Evolutionary conservation across 371 early-diverging fungal species (phyloP).

Genomic region (Dichotomocladium elegans): DNA sequence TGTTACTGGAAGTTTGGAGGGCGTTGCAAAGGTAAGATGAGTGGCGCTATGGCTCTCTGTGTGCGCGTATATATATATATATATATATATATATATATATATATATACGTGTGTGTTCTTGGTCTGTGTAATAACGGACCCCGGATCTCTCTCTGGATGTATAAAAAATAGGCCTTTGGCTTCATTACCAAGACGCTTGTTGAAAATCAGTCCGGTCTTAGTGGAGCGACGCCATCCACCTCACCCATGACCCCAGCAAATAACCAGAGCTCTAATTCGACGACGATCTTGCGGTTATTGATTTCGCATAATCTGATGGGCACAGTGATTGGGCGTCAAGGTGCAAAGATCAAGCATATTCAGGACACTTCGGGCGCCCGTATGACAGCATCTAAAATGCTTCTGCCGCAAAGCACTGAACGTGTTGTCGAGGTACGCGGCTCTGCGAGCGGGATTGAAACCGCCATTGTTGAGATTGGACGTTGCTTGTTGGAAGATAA

Average conservation of each 20-base stretch:
- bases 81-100: too few species aligned
- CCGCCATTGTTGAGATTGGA: conserved; percentile 70
- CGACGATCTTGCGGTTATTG: conserved; percentile 60
- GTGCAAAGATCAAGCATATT: conserved; percentile 81
- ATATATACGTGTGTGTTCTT: too few species aligned
- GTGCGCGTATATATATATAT: too few species aligned
- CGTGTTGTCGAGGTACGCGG: conserved; percentile 82
- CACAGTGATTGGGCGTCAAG: conserved; percentile 83
- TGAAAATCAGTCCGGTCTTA: conserved; percentile 50
- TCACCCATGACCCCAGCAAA: conserved; percentile 13
- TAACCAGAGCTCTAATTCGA: background rate
- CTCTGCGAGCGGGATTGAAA: conserved; percentile 61
- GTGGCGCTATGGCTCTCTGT: too few species aligned
- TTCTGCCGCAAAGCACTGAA: conserved; percentile 83
- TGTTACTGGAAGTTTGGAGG: conserved; percentile 71
- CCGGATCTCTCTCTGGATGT: background rate
- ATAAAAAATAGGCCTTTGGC: conserved; percentile 28
- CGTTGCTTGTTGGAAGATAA: conserved; percentile 41
- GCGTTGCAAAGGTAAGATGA: conserved; percentile 65
- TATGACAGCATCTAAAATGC: conserved; percentile 80
- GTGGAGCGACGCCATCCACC: conserved; percentile 25
- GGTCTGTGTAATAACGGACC: too few species aligned
- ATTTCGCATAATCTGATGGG: conserved; percentile 86
- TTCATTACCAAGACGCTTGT: conserved; percentile 74
- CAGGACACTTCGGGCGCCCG: conserved; percentile 78